Percentiles rank a stretch among this genome's conserved stretches.
These are phyloP conservation scores for Diatrype stigma DNA, from an alignment of 2,329 filamentous ascomycete species.

Conservation along the genomic window DNA sequence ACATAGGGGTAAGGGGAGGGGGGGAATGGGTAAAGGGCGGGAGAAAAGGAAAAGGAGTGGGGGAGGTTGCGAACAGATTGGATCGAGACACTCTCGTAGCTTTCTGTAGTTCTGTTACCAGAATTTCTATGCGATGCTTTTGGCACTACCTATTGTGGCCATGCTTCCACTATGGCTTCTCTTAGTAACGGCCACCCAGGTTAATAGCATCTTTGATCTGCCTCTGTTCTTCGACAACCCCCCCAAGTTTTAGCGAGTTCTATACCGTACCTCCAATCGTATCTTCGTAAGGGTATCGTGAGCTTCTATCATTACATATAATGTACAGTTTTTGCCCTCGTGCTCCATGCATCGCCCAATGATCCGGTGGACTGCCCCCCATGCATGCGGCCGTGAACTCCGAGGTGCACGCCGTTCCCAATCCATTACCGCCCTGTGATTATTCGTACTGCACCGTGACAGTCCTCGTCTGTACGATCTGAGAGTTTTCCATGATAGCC, in stretches of 20 bases:
- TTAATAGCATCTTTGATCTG: not conserved
- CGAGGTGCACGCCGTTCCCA: not conserved
- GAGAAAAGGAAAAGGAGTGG: too few relatives aligned
- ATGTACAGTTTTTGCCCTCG: not conserved
- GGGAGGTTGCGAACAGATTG: too few relatives aligned
- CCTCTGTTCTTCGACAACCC: not conserved
- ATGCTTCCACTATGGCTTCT: too few relatives aligned
- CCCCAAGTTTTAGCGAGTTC: not conserved
- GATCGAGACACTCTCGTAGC: too few relatives aligned
- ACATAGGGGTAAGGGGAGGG: too few relatives aligned
- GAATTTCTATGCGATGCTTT: too few relatives aligned
- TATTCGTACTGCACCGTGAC: not conserved
- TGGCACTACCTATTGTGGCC: too few relatives aligned
- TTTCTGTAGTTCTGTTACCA: too few relatives aligned
- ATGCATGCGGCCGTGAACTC: not conserved
- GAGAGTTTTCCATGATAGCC: not conserved
- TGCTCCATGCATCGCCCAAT: not conserved
- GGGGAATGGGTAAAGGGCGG: too few relatives aligned
- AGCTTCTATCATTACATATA: not conserved
- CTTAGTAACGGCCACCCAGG: not conserved
- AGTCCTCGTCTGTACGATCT: not conserved
- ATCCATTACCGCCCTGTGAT: not conserved
- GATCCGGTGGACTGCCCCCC: not conserved
- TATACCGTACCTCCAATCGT: not conserved
- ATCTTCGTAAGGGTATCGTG: not conserved